Evolutionary conservation across 768 basidiomycete species (phyloP).

Genomic region (Pleurotus cornucopiae): DNA sequence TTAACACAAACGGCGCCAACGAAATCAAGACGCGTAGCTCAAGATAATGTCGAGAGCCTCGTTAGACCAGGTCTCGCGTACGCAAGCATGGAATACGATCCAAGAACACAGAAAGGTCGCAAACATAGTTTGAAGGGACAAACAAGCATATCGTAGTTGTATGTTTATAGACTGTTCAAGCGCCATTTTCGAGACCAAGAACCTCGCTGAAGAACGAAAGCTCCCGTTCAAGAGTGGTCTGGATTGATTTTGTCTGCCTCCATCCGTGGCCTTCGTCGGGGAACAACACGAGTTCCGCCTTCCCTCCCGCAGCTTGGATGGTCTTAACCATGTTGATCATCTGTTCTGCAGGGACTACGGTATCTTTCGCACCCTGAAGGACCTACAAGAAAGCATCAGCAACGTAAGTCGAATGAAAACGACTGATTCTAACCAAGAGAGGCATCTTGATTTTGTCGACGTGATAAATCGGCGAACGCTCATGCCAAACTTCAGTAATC

Average conservation of each 20-base stretch:
- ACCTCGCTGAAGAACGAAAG: constrained; percentile 35
- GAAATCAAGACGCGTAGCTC: too few species aligned
- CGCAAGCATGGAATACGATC: too few species aligned
- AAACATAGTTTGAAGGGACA: too few species aligned
- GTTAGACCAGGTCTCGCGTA: too few species aligned
- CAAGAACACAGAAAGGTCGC: too few species aligned
- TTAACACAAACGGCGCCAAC: too few species aligned
- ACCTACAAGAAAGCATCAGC: constrained; percentile 24
- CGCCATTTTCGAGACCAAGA: neutral
- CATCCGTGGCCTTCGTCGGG: constrained; percentile 49
- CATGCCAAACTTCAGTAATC: constrained; percentile 42
- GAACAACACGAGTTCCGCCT: constrained; percentile 39
- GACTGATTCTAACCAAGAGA: constrained; percentile 37
- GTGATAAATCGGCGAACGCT: constrained; percentile 48
- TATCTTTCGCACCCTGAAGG: constrained; percentile 44
- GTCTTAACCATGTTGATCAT: constrained; percentile 35
- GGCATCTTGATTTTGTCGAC: constrained; percentile 47
- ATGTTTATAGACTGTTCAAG: too few species aligned
- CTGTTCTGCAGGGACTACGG: constrained; percentile 50
- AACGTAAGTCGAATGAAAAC: neutral
- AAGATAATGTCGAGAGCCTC: too few species aligned
- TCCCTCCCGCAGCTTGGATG: constrained; percentile 30
- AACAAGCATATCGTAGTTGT: too few species aligned
- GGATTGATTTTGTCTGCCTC: constrained; percentile 36
- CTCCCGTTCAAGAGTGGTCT: constrained; percentile 32